Evolutionary conservation across 2,329 filamentous ascomycete species (phyloP).

Genomic region (Berkeleyomyces rouxiae): DNA sequence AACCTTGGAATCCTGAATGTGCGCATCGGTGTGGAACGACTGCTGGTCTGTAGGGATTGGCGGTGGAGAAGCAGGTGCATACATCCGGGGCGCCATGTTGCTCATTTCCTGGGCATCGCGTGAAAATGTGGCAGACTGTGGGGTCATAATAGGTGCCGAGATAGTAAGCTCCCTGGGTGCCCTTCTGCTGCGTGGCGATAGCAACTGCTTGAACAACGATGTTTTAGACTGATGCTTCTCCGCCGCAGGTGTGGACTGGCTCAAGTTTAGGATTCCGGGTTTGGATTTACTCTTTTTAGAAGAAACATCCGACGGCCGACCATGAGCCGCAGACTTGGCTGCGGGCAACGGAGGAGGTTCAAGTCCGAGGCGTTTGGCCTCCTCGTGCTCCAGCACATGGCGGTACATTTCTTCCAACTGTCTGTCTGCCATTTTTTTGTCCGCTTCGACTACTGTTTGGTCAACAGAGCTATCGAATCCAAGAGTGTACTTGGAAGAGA

Average conservation of each 20-base stretch:
- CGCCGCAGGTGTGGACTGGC: constrained; percentile 20
- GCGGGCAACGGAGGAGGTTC: constrained; percentile 12
- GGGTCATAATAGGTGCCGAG: constrained; percentile 49
- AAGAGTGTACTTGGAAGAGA: constrained; percentile 30
- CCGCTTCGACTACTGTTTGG: constrained; percentile 54
- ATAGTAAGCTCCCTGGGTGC: constrained; percentile 35
- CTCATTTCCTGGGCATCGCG: constrained; percentile 40
- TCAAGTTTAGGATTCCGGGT: constrained; percentile 34
- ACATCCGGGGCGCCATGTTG: constrained; percentile 39
- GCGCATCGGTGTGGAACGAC: constrained; percentile 23
- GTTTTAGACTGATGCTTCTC: constrained; percentile 39
- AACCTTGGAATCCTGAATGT: constrained; percentile 16
- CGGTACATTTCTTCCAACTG: constrained; percentile 85
- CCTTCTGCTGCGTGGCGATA: constrained; percentile 37
- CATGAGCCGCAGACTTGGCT: not conserved
- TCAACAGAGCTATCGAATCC: constrained; percentile 59
- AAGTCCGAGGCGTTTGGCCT: constrained; percentile 41
- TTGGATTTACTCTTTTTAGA: constrained; percentile 32
- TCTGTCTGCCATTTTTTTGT: constrained; percentile 57
- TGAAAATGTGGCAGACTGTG: constrained; percentile 42
- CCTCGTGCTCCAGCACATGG: constrained; percentile 80
- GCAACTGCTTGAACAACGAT: constrained; percentile 43
- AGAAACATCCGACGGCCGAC: not conserved
- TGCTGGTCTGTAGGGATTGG: constrained; percentile 22
- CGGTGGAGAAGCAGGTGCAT: constrained; percentile 39